A percentile compares a stretch with the other conserved stretches of the same genome.
Evolutionary conservation across 805 yeast genomes (phyloP).

Genomic region (Isabelozyma pseudorhagii): DNA sequence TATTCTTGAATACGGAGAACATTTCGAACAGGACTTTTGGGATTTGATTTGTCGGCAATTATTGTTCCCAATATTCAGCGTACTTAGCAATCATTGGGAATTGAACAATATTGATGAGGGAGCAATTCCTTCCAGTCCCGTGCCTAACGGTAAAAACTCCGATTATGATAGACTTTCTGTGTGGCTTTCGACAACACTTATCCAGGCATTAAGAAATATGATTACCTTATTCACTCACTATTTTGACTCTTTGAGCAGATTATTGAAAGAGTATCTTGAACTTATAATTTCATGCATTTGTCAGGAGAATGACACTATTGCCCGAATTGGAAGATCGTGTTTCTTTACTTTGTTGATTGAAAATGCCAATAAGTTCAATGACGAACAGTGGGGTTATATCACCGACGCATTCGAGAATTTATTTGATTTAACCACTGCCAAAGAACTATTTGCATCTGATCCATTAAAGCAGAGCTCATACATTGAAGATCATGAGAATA

Average conservation of each 20-base stretch:
- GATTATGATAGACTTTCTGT: slow-evolving; percentile 75
- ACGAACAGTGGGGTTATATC: slow-evolving; percentile 71
- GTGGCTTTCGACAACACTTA: slow-evolving; percentile 94
- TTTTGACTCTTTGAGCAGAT: slow-evolving; percentile 69
- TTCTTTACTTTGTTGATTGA: slow-evolving; percentile 75
- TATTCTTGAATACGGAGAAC: slow-evolving; percentile 72
- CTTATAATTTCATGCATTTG: slow-evolving; percentile 85
- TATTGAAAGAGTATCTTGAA: slow-evolving; percentile 75
- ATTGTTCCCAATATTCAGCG: slow-evolving; percentile 86
- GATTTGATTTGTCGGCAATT: slow-evolving; percentile 70
- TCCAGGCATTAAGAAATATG: slow-evolving; percentile 90
- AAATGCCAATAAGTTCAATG: slow-evolving; percentile 62
- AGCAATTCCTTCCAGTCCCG: not conserved
- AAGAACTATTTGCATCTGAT: slow-evolving; percentile 69
- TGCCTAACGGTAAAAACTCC: not conserved
- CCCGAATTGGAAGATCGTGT: slow-evolving; percentile 90
- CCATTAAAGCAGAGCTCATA: slow-evolving; percentile 28
- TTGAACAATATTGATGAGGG: slow-evolving; percentile 51
- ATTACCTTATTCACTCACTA: slow-evolving; percentile 79
- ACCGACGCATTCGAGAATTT: slow-evolving; percentile 62
- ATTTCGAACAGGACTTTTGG: slow-evolving; percentile 80
- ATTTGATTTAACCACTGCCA: slow-evolving; percentile 82
- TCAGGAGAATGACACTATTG: slow-evolving; percentile 95
- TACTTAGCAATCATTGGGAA: slow-evolving; percentile 73
- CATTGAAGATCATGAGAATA: slow-evolving; percentile 23